phyloP scores from a whole-genome alignment of 2,329 filamentous ascomycete species.

The Monosporascus cannonballus region DNA sequence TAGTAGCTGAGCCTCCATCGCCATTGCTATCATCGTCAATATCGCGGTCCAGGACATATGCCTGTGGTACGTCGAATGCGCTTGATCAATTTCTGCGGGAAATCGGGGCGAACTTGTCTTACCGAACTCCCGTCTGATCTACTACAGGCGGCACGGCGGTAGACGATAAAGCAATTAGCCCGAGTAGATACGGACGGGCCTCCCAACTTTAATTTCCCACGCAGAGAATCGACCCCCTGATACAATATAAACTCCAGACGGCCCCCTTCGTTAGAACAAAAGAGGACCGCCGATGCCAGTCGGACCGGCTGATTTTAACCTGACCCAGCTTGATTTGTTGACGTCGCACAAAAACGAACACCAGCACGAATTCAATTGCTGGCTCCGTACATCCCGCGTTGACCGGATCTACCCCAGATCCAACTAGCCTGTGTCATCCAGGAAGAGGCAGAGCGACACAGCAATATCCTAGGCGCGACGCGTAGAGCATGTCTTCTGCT shows the following conservation, averaged over 20 bases:
- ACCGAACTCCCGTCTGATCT: background rate
- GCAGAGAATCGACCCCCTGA: background rate
- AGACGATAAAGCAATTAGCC: background rate
- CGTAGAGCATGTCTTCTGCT: conserved; percentile 56
- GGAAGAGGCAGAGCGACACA: too few relatives aligned
- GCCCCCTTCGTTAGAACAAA: too few relatives aligned
- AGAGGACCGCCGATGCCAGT: too few relatives aligned
- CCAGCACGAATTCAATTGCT: background rate
- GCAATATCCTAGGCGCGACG: conserved; percentile 18
- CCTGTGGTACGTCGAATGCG: background rate
- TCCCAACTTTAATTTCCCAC: background rate
- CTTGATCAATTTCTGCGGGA: background rate
- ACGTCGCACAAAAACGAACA: background rate
- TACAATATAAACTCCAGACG: too few relatives aligned
- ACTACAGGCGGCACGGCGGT: background rate
- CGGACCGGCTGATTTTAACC: too few relatives aligned
- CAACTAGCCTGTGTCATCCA: too few relatives aligned
- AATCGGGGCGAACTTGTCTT: background rate
- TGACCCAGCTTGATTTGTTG: too few relatives aligned
- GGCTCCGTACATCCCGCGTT: background rate
- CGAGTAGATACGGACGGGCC: too few relatives aligned
- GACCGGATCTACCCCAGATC: background rate
- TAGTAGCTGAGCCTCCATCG: background rate
- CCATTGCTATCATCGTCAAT: background rate
- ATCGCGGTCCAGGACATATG: background rate